Percentiles rank a stretch among this genome's conserved stretches.
Conservation (phyloP, 208 protist species). For the Trichomonas tenax region DNA sequence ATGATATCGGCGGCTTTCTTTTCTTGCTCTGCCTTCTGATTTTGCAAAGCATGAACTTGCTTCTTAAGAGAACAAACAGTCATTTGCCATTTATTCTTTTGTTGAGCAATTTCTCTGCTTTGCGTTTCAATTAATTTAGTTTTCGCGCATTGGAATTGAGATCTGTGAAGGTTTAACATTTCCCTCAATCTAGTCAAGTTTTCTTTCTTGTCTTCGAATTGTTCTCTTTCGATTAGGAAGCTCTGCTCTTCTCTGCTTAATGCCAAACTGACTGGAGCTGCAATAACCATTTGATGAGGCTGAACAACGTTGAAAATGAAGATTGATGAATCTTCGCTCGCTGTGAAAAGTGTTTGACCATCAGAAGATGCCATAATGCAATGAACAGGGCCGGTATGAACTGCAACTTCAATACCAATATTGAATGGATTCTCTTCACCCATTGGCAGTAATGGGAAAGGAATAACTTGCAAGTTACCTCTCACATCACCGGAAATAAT, state of each 20-base stretch:
- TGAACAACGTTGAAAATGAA: conserved; percentile 12
- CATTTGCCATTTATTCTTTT: conserved; percentile 12
- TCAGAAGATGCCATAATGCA: not conserved
- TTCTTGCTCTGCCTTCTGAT: not conserved
- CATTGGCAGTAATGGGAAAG: not conserved
- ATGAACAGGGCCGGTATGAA: not conserved
- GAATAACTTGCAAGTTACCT: not conserved
- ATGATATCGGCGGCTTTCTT: not conserved
- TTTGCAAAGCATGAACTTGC: not conserved
- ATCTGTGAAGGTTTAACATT: not conserved
- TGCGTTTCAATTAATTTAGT: not conserved
- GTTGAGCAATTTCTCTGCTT: not conserved
- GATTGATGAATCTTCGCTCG: not conserved
- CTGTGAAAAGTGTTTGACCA: not conserved
- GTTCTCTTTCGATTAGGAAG: not conserved
- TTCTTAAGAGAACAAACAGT: not conserved
- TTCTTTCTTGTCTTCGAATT: not conserved
- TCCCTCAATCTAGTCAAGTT: not conserved
- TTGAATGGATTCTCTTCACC: conserved; percentile 2
- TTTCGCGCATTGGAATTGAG: not conserved
- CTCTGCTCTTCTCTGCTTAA: not conserved
- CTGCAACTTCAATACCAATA: not conserved
- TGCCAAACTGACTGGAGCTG: not conserved
- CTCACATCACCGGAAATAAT: not conserved
- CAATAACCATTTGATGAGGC: not conserved